phyloP scores from a whole-genome alignment of 441 rosid species.

The Erodium moschatum region DNA sequence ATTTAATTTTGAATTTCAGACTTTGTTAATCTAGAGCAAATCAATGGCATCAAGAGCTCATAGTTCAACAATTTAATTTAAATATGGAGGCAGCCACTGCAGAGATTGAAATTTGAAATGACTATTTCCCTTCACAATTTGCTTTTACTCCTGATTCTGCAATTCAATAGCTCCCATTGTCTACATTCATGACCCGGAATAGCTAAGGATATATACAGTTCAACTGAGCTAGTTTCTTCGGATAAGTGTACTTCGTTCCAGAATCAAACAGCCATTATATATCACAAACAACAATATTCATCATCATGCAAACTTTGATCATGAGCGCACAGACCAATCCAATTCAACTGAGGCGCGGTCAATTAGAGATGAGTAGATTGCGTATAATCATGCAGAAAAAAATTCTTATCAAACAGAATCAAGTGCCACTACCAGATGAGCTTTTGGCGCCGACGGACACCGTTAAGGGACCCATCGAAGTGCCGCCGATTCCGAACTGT shows the following conservation, averaged over 20 bases:
- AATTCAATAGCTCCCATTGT: not conserved
- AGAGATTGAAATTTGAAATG: not conserved
- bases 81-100: no score
- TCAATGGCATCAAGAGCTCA: not conserved
- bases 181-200: not conserved
- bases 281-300: not conserved
- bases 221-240: not conserved
- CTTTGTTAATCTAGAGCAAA: not conserved
- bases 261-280: not conserved
- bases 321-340: not conserved
- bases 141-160: not conserved
- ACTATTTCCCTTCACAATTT: not conserved
- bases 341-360: not conserved
- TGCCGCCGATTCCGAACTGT: not conserved
- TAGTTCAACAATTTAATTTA: not conserved
- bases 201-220: not conserved
- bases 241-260: no score
- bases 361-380: not conserved
- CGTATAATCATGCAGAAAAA: not conserved
- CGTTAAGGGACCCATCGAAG: conserved; percentile 38
- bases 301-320: not conserved
- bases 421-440: conserved; percentile 27
- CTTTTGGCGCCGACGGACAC: conserved; percentile 31
- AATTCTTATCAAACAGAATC: not conserved
- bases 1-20: not conserved